Evolutionary conservation across 768 basidiomycete species (phyloP), one percentile per base, ranked within the genome.

Genomic region (Sistotremastrum suecicum): DNA sequence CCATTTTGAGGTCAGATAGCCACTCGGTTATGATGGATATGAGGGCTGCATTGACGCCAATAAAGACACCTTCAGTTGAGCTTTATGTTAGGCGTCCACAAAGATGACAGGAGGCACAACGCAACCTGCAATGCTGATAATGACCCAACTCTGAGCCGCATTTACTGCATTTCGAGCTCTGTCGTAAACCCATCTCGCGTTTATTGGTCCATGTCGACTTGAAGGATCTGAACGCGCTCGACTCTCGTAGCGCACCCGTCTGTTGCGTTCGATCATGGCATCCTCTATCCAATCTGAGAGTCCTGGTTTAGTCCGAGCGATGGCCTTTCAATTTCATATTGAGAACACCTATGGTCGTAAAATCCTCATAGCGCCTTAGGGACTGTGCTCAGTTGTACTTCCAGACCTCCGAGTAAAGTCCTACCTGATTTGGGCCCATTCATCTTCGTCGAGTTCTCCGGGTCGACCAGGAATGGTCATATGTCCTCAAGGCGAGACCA

Each of bases 1-100:
- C 95, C 68, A 92, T 84, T 66, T 97, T 98, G 52, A 98, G 78
- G 62, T 98, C 94, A 2, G 91, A 90, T 28, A 99, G 74, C 95
- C 95, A 99, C 63, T 86, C 88, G 41, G 89, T 95, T 49, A 91
- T 67, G 54, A 99, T 95, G 32, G 91, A 90, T 43, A 95, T 91
- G 44, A 98, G 61, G 6, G 89, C 94, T n/a, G 91, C 89, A 54
- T 88, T 95, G 37, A 90, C 60, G 33, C 95, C 95, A 50, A 99
- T 98, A 53, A 75, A 78, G 29, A 89, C 71, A 7, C 94, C 94
- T 94, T 56, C 34, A 40, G 34, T 35, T 39, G 37, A 37, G 7
- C 39, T 30, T 29, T 56, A 39, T 54, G 38, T 41, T 3, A 34
- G 38, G 42, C 6, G 36, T 32, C 34, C 8, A 10, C 46, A 28